Evolutionary conservation across 2,329 filamentous ascomycete genomes (phyloP), one percentile per base, ranked within the genome.

Genomic region (Byssothecium circinans): DNA sequence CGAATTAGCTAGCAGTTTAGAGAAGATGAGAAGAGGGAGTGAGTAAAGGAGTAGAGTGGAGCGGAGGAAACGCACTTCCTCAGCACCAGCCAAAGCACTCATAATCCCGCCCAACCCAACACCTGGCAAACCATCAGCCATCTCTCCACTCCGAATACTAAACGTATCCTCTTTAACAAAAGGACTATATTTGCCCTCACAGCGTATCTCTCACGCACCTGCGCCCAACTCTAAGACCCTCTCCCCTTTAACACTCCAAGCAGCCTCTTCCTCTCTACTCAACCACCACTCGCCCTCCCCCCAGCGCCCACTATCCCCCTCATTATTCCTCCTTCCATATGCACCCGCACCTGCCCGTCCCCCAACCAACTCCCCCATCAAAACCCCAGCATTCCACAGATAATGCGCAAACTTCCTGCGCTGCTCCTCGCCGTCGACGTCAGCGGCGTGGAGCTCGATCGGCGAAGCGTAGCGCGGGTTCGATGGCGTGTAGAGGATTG

Each of bases 371-470:
- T 78, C 75, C 4, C 66, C 75, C 68, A 76, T 67, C 54, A 76
- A 61, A 22, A 78, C 61, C 0, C 74, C 74, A 6, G 85, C 77
- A 69, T 90, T 90, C 86, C 86, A 90, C 20, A 89, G 70, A 66
- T 85, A 88, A 64, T 90, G 86, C 52, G 83, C 83, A 64, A 88
- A 89, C 36, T 89, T 77, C 17, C 70, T 67, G 41, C 84, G 72
- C 57, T 83, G 80, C 23, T 76, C 70, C 45, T 84, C 81, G 25
- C 68, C 73, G 25, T 72, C 64, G 72, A 83, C 57, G 55, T 77
- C 71, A 7, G 75, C 73, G 1, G 72, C 69, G 6, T 51, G 52
- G 32, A 78, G 58, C 43, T 74, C 69, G n/a, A 78, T 54, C 8
- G 69, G 57, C 8, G 69, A 57, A 0, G 58, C 56, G 32, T 57